Conservation (phyloP, 768 basidiomycete species). For the Collybia nuda region DNA sequence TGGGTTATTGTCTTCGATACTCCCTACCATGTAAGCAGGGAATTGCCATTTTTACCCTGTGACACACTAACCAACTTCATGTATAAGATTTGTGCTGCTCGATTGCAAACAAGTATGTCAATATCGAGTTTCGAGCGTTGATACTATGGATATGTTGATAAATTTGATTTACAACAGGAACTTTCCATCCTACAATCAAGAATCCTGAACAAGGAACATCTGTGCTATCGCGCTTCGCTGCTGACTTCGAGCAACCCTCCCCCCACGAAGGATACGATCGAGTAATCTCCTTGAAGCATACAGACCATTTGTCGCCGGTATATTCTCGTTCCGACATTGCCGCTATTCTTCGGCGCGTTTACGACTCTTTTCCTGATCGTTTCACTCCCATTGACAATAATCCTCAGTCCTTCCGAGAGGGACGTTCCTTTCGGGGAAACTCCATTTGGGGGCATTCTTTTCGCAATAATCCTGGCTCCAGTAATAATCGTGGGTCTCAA, state of each 20-base stretch:
- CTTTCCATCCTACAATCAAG: constrained; percentile 75
- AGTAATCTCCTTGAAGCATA: constrained; percentile 44
- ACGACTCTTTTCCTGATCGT: constrained; percentile 34
- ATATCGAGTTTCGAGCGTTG: constrained; percentile 4
- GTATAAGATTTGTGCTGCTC: constrained; percentile 57
- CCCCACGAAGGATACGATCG: constrained; percentile 66
- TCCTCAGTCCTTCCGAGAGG: constrained; percentile 17
- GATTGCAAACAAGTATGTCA: constrained; percentile 56
- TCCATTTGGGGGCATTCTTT: constrained; percentile 19
- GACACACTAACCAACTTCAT: constrained; percentile 18
- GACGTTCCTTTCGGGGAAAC: constrained; percentile 18
- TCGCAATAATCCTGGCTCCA: constrained; percentile 19
- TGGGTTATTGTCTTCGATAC: constrained; percentile 82
- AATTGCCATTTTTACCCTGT: constrained; percentile 1
- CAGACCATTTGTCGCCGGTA: constrained; percentile 37
- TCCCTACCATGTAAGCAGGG: constrained; percentile 62
- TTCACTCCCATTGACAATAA: constrained; percentile 16
- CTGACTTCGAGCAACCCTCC: constrained; percentile 56
- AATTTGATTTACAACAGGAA: constrained; percentile 42
- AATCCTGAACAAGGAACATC: constrained; percentile 53
- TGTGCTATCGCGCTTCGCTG: constrained; percentile 65
- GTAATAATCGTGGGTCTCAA: constrained; percentile 12
- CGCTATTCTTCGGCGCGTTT: constrained; percentile 51
- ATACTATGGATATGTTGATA: constrained; percentile 6
- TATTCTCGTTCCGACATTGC: constrained; percentile 55